These are phyloP conservation scores for Paecilomyces fulvus DNA, from an alignment of 2,329 filamentous ascomycete species.

Conservation along the genomic window DNA sequence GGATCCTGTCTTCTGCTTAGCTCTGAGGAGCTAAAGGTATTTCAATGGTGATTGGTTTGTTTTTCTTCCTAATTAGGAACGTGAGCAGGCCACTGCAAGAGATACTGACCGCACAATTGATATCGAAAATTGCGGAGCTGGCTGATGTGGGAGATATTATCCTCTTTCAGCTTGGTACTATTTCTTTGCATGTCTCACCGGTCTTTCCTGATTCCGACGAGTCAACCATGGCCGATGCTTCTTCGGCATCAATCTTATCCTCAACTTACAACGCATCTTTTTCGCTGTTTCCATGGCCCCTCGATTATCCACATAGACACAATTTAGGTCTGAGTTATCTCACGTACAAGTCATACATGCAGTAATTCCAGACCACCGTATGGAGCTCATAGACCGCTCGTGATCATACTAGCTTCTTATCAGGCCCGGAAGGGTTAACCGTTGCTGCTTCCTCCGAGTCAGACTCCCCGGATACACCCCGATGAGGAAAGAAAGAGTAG, in stretches of 20 bases:
- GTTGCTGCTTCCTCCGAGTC: neutral
- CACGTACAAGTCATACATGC: neutral
- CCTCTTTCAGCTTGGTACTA: too few relatives aligned
- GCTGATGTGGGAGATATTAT: too few relatives aligned
- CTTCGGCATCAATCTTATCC: neutral
- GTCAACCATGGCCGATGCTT: neutral
- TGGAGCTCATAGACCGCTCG: neutral
- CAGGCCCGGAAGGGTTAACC: neutral
- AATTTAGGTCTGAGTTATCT: neutral
- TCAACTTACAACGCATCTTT: neutral
- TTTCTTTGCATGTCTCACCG: neutral
- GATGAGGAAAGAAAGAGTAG: neutral
- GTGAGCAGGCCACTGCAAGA: neutral
- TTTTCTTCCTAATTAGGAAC: neutral
- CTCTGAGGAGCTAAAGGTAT: neutral
- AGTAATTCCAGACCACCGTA: neutral
- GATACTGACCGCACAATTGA: too few relatives aligned
- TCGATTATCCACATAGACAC: neutral
- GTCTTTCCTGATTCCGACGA: neutral
- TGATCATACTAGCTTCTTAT: neutral
- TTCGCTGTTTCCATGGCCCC: neutral
- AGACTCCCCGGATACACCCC: neutral
- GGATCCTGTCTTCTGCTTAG: neutral
- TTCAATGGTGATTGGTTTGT: neutral
- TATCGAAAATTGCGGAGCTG: too few relatives aligned